These are phyloP conservation scores for Pseudopyrenochaeta lycopersici DNA, from an alignment of 2,329 filamentous ascomycete species.

Conservation along the genomic window DNA sequence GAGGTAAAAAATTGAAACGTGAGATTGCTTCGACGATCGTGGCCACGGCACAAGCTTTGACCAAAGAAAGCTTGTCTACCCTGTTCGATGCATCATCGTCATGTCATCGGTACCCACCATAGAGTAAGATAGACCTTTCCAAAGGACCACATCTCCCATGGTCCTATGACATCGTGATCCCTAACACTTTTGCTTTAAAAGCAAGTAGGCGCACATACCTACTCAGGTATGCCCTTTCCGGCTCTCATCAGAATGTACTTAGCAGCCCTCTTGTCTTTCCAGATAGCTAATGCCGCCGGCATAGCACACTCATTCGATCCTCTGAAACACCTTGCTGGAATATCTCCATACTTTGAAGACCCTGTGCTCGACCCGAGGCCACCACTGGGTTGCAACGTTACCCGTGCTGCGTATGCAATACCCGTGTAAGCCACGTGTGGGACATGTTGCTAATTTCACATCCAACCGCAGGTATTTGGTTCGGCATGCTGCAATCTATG, in stretches of 20 bases:
- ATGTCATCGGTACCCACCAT: background rate
- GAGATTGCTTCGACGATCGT: too few species aligned
- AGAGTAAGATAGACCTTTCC: background rate
- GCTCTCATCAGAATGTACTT: slow-evolving; percentile 22
- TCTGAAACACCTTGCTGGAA: slow-evolving; percentile 59
- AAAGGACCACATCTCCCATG: background rate
- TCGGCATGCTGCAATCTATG: slow-evolving; percentile 62
- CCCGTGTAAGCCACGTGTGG: too few species aligned
- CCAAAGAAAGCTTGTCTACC: background rate
- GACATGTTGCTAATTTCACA: too few species aligned
- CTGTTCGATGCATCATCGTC: slow-evolving; percentile 1
- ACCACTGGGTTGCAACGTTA: slow-evolving; percentile 62
- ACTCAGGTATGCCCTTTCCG: slow-evolving; percentile 16
- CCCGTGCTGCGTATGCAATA: slow-evolving; percentile 56
- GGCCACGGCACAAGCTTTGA: background rate
- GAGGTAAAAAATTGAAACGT: too few species aligned
- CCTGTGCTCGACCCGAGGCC: slow-evolving; percentile 57
- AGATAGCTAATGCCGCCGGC: slow-evolving; percentile 33
- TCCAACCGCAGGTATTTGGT: too few species aligned
- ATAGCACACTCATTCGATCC: slow-evolving; percentile 57
- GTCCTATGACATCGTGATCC: slow-evolving; percentile 13
- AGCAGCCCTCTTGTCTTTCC: slow-evolving; percentile 30
- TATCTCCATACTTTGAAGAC: slow-evolving; percentile 61
- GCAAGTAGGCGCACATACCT: background rate
- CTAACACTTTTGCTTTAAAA: slow-evolving; percentile 10